Conservation (phyloP, 2,329 filamentous ascomycete species). For the Ambrosiella xylebori region DNA sequence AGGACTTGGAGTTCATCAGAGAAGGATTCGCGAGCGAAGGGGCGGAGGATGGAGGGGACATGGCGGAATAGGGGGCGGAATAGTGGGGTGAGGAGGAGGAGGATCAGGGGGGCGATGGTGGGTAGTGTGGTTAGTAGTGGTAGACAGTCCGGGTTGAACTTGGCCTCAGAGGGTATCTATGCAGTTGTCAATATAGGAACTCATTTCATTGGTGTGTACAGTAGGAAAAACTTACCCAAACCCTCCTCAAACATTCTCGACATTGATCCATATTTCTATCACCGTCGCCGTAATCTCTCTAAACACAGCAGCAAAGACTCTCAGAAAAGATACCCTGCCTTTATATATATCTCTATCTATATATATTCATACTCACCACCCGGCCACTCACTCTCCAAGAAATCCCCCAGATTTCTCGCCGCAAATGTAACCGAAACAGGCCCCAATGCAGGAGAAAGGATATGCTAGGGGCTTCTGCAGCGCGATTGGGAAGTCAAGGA, state of each 20-base stretch:
- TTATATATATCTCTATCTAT: too few relatives aligned
- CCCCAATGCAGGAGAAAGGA: too few relatives aligned
- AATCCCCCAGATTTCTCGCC: too few relatives aligned
- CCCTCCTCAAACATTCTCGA: neutral
- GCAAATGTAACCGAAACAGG: too few relatives aligned
- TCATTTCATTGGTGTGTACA: neutral
- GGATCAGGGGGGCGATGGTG: neutral
- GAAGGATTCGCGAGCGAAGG: neutral
- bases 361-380: too few relatives aligned
- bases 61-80: neutral
- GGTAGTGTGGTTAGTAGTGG: slow-evolving; percentile 2
- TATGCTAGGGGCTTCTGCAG: too few relatives aligned
- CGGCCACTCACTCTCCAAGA: too few relatives aligned
- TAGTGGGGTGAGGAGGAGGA: neutral
- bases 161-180: slow-evolving; percentile 4
- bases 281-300: neutral
- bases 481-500: too few relatives aligned
- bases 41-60: slow-evolving; percentile 1
- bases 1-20: neutral
- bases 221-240: neutral
- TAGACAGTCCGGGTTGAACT: slow-evolving; percentile 2
- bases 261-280: neutral
- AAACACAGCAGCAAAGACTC: neutral
- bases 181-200: neutral
- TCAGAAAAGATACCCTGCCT: neutral